Conservation (phyloP, 2,329 filamentous ascomycete genomes). For the Curvularia sp. region DNA sequence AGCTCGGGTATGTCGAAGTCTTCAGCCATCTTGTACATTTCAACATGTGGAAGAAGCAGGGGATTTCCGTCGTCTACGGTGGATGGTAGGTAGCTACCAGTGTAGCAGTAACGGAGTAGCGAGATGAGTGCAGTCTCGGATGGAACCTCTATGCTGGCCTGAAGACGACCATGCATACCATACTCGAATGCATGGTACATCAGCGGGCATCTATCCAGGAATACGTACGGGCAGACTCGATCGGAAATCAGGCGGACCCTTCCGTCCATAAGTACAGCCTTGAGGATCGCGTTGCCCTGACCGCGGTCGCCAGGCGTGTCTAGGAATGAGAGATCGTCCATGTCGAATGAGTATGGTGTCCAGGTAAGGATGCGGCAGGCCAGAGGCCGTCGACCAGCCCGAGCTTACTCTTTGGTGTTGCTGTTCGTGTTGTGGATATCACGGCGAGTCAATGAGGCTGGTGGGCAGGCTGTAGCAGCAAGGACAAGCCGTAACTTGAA, state of each 20-base stretch:
- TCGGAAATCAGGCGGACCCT: conserved; percentile 44
- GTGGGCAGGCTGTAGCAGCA: conserved; percentile 17
- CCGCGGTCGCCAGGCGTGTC: conserved; percentile 17
- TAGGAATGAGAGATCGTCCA: conserved; percentile 32
- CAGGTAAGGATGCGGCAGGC: conserved; percentile 1
- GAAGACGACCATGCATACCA: conserved; percentile 34
- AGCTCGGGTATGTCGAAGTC: conserved; percentile 53
- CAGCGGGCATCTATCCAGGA: conserved; percentile 50
- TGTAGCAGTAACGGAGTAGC: conserved; percentile 55
- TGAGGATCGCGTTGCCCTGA: conserved; percentile 38
- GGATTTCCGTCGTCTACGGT: conserved; percentile 31
- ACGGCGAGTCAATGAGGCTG: conserved; percentile 4
- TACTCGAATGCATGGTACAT: conserved; percentile 53
- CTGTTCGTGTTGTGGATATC: not conserved
- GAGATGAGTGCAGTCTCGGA: conserved; percentile 44
- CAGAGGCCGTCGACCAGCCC: not conserved
- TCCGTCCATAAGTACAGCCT: conserved; percentile 43
- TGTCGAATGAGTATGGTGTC: not conserved
- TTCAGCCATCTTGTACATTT: conserved; percentile 52
- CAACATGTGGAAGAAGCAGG: conserved; percentile 51
- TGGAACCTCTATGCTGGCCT: conserved; percentile 51
- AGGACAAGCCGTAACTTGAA: not conserved
- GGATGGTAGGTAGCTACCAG: conserved; percentile 47
- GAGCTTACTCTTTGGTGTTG: not conserved
- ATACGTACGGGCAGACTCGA: conserved; percentile 39